phyloP scores from a whole-genome alignment of 495 filamentous ascomycete genomes.

The Echria macrotheca region DNA sequence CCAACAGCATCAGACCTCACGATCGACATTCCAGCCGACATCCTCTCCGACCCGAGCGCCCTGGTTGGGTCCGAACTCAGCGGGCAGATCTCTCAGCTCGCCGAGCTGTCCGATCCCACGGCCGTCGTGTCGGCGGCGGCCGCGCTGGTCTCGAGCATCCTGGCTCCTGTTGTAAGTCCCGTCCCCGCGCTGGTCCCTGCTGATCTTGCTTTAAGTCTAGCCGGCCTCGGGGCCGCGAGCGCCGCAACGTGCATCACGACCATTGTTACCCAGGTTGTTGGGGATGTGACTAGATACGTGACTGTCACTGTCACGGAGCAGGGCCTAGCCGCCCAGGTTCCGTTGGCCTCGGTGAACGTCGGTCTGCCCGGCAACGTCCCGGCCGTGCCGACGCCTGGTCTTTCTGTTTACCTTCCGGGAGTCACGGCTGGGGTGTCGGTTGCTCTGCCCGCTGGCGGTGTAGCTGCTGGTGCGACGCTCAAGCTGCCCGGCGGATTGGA shows the following conservation, averaged over 20 bases:
- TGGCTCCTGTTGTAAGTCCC: not conserved
- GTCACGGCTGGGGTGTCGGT: not conserved
- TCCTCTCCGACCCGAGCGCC: conserved; percentile 1
- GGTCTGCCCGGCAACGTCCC: too few species aligned
- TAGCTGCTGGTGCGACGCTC: not conserved
- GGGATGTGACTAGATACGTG: not conserved
- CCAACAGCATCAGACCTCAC: not conserved
- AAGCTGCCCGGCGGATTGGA: not conserved
- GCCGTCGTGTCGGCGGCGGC: not conserved
- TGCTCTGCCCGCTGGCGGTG: not conserved
- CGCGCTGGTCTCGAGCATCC: not conserved
- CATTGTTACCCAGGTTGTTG: not conserved
- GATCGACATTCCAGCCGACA: not conserved
- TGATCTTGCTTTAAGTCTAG: too few species aligned
- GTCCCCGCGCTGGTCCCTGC: not conserved
- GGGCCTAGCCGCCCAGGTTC: not conserved
- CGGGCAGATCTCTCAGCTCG: not conserved
- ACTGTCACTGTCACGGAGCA: not conserved
- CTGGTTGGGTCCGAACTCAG: not conserved
- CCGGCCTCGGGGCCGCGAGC: not conserved
- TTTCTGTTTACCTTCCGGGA: not conserved
- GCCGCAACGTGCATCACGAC: not conserved
- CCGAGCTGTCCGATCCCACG: not conserved
- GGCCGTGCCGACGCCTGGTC: too few species aligned
- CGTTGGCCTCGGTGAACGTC: not conserved